phyloP scores from a whole-genome alignment of 2,329 filamentous ascomycete species.

The Penicillium griseofulvum region DNA sequence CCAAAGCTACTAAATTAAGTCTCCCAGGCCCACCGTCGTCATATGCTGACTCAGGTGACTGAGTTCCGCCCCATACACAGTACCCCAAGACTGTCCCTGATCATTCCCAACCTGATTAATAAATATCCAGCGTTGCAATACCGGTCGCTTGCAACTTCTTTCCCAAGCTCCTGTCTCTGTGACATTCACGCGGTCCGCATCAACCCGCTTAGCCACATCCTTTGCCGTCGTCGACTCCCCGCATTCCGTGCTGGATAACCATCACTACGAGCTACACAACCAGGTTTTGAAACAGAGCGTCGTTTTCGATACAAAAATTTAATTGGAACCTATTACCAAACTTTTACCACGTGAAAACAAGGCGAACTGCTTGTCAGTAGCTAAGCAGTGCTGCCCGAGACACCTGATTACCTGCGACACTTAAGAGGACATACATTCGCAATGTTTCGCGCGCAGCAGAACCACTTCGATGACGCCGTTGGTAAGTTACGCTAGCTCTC shows the following conservation, averaged over 20 bases:
- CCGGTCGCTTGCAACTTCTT: not conserved
- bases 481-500: constrained; percentile 47
- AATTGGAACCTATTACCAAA: not conserved
- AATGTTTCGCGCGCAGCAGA: constrained; percentile 64
- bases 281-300: not conserved
- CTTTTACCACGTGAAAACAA: not conserved
- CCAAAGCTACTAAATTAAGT: not conserved
- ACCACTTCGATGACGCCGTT: constrained; percentile 68
- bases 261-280: constrained; percentile 4
- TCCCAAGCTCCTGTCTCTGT: not conserved
- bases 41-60: constrained; percentile 13
- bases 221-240: constrained; percentile 16
- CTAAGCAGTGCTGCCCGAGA: constrained; percentile 14
- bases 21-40: constrained; percentile 3
- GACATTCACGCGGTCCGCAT: not conserved
- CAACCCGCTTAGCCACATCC: not conserved
- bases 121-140: not conserved
- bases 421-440: constrained; percentile 15
- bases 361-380: not conserved
- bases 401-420: constrained; percentile 3
- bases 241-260: constrained; percentile 16
- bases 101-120: not conserved
- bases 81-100: constrained; percentile 1
- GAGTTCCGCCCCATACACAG: constrained; percentile 5
- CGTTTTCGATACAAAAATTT: not conserved